These are phyloP conservation scores for Trichoderma oligosporum DNA, from an alignment of 2,329 filamentous ascomycete genomes.

Conservation along the genomic window DNA sequence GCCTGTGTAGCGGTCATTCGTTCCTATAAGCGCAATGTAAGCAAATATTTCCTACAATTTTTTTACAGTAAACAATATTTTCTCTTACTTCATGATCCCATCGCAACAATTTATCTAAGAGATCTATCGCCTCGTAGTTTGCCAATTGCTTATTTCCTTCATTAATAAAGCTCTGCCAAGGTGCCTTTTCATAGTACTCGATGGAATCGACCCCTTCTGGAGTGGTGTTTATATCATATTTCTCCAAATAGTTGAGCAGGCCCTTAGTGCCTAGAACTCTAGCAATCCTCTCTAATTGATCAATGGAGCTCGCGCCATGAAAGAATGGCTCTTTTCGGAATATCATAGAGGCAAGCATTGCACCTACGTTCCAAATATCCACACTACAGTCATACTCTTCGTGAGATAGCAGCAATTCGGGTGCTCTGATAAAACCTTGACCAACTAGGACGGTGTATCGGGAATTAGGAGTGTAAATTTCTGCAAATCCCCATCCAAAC, in stretches of 20 bases:
- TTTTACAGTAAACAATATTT: not conserved
- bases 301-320: conserved; percentile 96
- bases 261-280: conserved; percentile 98
- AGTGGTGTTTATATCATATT: conserved; percentile 97
- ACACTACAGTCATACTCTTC: conserved; percentile 99
- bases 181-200: conserved; percentile 92
- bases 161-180: conserved; percentile 95
- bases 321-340: conserved; percentile 99
- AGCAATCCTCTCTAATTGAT: conserved; percentile 97
- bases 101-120: conserved; percentile 91
- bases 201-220: conserved; percentile 98
- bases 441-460: conserved; percentile 98
- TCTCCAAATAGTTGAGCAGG: conserved; percentile 96
- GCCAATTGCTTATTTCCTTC: conserved; percentile 95
- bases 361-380: conserved; percentile 98
- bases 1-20: not conserved
- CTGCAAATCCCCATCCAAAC: conserved; percentile 97
- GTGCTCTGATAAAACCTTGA: conserved; percentile 96
- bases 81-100: conserved; percentile 84
- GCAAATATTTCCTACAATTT: not conserved
- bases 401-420: conserved; percentile 92
- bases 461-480: conserved; percentile 96
- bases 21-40: not conserved
- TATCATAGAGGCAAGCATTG: conserved; percentile 99
- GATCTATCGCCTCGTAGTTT: conserved; percentile 94